A percentile compares a stretch with the other conserved stretches of the same genome.
Evolutionary conservation across 2,329 filamentous ascomycete genomes (phyloP).

Genomic region (Helminthosporium solani): DNA sequence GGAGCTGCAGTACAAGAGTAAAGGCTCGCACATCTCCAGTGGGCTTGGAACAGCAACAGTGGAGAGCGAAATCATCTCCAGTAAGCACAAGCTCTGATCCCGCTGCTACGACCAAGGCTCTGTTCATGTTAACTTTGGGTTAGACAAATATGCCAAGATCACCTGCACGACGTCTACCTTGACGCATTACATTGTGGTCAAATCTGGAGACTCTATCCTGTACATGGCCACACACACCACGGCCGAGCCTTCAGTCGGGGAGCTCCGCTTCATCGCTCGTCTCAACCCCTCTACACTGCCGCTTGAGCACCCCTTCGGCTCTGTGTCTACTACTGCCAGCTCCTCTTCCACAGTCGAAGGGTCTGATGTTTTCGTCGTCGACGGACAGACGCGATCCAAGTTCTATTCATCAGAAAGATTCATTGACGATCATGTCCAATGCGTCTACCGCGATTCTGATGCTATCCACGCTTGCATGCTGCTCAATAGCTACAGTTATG

Average conservation of each 20-base stretch:
- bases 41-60: conserved; percentile 62
- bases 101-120: too few relatives aligned
- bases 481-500: conserved; percentile 56
- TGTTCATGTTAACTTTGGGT: neutral
- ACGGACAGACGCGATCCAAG: conserved; percentile 65
- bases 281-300: conserved; percentile 50
- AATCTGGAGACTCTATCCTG: conserved; percentile 61
- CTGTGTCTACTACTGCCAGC: conserved; percentile 57
- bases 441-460: conserved; percentile 54
- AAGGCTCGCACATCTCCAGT: conserved; percentile 59
- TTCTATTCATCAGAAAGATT: conserved; percentile 70
- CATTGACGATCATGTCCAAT: conserved; percentile 67
- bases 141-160: conserved; percentile 57
- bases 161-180: conserved; percentile 61
- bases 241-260: conserved; percentile 44
- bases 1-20: conserved; percentile 58
- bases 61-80: conserved; percentile 41
- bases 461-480: conserved; percentile 63
- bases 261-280: conserved; percentile 65
- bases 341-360: conserved; percentile 57
- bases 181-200: conserved; percentile 65
- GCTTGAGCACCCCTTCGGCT: conserved; percentile 39
- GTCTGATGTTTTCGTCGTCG: conserved; percentile 55
- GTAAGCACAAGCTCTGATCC: conserved; percentile 11
- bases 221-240: conserved; percentile 60